Evolutionary conservation across 2,329 filamentous ascomycete species (phyloP), one percentile per base, ranked within the genome.

Genomic region (Fusarium sp.): DNA sequence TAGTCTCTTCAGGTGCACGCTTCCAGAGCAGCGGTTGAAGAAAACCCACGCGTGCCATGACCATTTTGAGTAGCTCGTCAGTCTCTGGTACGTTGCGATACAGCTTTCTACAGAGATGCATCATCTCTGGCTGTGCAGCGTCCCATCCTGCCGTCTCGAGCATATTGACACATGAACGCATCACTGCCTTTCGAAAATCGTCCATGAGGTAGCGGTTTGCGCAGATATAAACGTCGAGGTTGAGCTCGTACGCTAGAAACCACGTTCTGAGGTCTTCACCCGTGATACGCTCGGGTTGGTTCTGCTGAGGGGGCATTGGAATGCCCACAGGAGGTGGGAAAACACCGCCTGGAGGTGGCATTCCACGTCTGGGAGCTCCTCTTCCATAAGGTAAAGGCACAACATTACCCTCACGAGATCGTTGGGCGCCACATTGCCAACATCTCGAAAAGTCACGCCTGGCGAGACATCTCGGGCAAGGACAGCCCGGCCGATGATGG

Each of bases 31-130:
- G 62, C 11, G 81, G 77, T 71, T 83, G 81, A 33, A 85, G 72
- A 63, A 84, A 85, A 4, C 82, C 83, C 8, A 84, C 79, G 35
- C 83, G 76, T 10, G 83, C 82, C 65, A 84, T 80, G 14, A 85
- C 72, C 80, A 84, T 84, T 61, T 78, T 81, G 47, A 85, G 75
- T 39, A 85, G 70, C 1, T 73, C 70, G 55, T 85, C 82, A 11
- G 74, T 73, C 57, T 80, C 77, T 35, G 80, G 78, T n/a, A 85
- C 76, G 9, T 80, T 81, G 47, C 76, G 72, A 66, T 80, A 79
- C 13, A 85, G 76, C 66, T 78, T 81, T 17, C 73, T 74, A 67
- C 82, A 84, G 13, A 82, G 76, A 49, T 74, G 71, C 20, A 85
- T 74, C 7, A 85, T 80, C 39, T 82, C 80, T 20, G 80, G 76